A percentile compares a stretch with the other conserved stretches of the same genome.
phyloP scores from a whole-genome alignment of 2,329 filamentous ascomycete species.

The Chrysoporthe austroafricana region DNA sequence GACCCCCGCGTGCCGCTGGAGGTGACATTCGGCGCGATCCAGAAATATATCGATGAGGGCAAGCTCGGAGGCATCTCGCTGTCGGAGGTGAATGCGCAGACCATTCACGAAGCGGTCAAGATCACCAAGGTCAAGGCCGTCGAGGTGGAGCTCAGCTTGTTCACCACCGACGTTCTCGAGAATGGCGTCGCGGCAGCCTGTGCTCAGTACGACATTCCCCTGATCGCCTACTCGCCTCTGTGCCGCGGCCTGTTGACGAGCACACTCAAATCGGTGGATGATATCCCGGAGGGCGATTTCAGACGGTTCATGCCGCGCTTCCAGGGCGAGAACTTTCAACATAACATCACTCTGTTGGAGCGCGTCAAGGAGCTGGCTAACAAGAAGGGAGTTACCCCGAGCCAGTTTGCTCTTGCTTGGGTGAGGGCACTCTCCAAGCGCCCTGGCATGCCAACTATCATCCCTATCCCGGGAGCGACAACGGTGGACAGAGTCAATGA shows the following conservation, averaged over 20 bases:
- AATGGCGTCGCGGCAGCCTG: constrained; percentile 56
- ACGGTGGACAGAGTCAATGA: constrained; percentile 60
- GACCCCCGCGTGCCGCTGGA: constrained; percentile 54
- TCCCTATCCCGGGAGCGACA: constrained; percentile 70
- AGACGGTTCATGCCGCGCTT: constrained; percentile 59
- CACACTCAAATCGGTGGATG: constrained; percentile 53
- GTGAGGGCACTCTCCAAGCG: constrained; percentile 52
- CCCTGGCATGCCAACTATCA: constrained; percentile 59
- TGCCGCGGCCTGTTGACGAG: constrained; percentile 58
- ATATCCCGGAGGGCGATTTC: constrained; percentile 58
- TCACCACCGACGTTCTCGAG: constrained; percentile 49
- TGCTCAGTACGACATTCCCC: constrained; percentile 57
- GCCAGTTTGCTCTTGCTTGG: constrained; percentile 72
- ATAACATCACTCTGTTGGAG: constrained; percentile 65
- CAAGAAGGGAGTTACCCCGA: constrained; percentile 62
- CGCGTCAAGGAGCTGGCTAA: constrained; percentile 61
- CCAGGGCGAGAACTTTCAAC: constrained; percentile 62
- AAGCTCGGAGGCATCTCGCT: constrained; percentile 55
- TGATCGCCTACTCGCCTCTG: constrained; percentile 62
- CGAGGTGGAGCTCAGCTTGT: constrained; percentile 60
- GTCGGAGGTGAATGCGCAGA: constrained; percentile 55
- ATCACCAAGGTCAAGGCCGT: constrained; percentile 50
- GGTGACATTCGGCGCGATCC: constrained; percentile 47
- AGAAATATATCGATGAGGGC: constrained; percentile 54
- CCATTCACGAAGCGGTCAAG: constrained; percentile 52